Evolutionary conservation across 2,329 filamentous ascomycete genomes (phyloP).

Genomic region (Fusarium drepaniforme): DNA sequence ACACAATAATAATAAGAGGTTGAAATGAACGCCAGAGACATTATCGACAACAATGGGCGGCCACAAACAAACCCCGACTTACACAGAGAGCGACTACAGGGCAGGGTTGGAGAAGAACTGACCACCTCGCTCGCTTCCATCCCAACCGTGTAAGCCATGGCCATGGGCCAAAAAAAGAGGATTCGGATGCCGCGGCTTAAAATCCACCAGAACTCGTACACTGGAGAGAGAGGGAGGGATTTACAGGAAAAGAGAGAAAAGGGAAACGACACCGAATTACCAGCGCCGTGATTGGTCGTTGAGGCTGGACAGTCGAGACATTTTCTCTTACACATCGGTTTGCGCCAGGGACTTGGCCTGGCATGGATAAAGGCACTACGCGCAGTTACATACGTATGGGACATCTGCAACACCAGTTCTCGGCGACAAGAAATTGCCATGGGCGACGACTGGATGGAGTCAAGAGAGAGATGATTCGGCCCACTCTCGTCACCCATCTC

Average conservation of each 20-base stretch:
- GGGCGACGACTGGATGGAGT: conserved; percentile 39
- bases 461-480: conserved; percentile 37
- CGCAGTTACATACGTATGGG: background rate
- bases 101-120: conserved; percentile 17
- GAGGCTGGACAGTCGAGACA: conserved; percentile 12
- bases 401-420: conserved; percentile 3
- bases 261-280: conserved; percentile 14
- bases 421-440: conserved; percentile 39
- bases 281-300: conserved; percentile 24
- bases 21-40: background rate
- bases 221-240: conserved; percentile 11
- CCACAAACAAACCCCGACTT: conserved; percentile 9
- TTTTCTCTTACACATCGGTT: conserved; percentile 30
- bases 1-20: background rate
- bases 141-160: conserved; percentile 9
- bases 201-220: conserved; percentile 11
- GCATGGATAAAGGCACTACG: conserved; percentile 2
- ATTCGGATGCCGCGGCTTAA: conserved; percentile 27
- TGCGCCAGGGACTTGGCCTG: conserved; percentile 18
- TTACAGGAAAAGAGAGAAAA: conserved; percentile 11
- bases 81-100: conserved; percentile 24
- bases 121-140: background rate
- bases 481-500: conserved; percentile 41
- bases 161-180: conserved; percentile 5
- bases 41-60: background rate